phyloP scores from a whole-genome alignment of 2,329 filamentous ascomycete species.

The Akanthomyces lecanii region DNA sequence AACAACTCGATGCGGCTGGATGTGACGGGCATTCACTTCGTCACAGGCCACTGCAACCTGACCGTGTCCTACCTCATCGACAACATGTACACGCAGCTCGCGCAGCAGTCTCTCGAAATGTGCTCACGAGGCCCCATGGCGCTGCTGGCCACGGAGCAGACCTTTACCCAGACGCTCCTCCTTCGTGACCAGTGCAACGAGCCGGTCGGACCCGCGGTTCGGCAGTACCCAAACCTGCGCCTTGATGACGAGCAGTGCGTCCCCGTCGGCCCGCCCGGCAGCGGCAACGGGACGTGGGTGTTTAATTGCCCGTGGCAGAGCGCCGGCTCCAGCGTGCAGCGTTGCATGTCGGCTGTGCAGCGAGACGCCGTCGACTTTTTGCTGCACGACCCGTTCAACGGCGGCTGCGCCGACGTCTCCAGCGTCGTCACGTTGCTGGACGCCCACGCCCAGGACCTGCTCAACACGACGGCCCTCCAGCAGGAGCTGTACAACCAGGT shows the following conservation, averaged over 20 bases:
- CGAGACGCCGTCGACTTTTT: slow-evolving; percentile 32
- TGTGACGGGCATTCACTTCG: slow-evolving; percentile 31
- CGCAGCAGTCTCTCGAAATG: slow-evolving; percentile 27
- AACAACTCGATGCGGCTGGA: slow-evolving; percentile 33
- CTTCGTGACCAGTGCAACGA: slow-evolving; percentile 34
- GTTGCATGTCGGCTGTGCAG: slow-evolving; percentile 31
- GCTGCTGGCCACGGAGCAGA: not conserved
- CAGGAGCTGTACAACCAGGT: slow-evolving; percentile 26
- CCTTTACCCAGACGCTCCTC: slow-evolving; percentile 31
- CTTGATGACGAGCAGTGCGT: slow-evolving; percentile 31
- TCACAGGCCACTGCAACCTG: slow-evolving; percentile 30
- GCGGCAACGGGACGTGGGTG: slow-evolving; percentile 27
- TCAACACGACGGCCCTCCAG: slow-evolving; percentile 25
- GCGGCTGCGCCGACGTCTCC: slow-evolving; percentile 32
- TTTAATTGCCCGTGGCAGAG: slow-evolving; percentile 36
- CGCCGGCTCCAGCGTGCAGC: slow-evolving; percentile 25
- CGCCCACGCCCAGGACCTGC: slow-evolving; percentile 26
- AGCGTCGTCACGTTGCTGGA: slow-evolving; percentile 33
- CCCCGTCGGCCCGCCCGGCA: slow-evolving; percentile 26
- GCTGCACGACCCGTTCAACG: slow-evolving; percentile 32
- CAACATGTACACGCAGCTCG: slow-evolving; percentile 33
- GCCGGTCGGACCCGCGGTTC: slow-evolving; percentile 25
- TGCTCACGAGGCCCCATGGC: slow-evolving; percentile 23
- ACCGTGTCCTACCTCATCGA: slow-evolving; percentile 31
- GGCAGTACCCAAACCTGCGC: slow-evolving; percentile 28